Percentiles rank a stretch among this genome's conserved stretches.
Evolutionary conservation across 495 filamentous ascomycete genomes (phyloP).

Genomic region (Penicillium coffeae): DNA sequence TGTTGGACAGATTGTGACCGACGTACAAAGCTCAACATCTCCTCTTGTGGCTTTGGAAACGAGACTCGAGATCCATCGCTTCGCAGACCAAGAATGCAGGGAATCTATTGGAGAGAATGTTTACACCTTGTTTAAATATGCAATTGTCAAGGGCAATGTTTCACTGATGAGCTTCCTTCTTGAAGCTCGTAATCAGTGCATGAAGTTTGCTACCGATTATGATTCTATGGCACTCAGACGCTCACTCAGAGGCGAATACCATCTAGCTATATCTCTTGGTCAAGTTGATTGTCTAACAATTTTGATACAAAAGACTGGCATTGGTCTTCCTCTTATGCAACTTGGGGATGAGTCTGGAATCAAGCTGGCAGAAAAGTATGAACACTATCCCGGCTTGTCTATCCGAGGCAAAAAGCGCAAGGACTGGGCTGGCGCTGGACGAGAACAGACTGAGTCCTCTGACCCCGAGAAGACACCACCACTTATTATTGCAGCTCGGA

Average conservation of each 20-base stretch:
- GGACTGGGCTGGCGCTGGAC: constrained; percentile 57
- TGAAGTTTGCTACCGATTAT: constrained; percentile 18
- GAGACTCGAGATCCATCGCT: too few species aligned
- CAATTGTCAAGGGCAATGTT: constrained; percentile 35
- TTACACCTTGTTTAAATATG: constrained; percentile 25
- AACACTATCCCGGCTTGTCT: constrained; percentile 67
- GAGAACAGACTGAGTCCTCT: constrained; percentile 12
- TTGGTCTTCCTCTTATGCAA: constrained; percentile 60
- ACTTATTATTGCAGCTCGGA: constrained; percentile 52
- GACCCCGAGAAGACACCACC: constrained; percentile 37
- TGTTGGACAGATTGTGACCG: constrained; percentile 57
- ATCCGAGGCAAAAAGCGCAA: constrained; percentile 68
- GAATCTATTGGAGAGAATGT: background rate
- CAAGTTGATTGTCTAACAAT: constrained; percentile 41
- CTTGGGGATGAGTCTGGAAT: constrained; percentile 57
- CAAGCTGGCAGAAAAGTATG: constrained; percentile 52
- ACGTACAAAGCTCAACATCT: constrained; percentile 56
- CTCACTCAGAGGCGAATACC: too few species aligned
- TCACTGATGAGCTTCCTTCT: constrained; percentile 43
- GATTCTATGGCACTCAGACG: too few species aligned
- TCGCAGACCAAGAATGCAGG: constrained; percentile 13
- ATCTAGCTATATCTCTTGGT: constrained; percentile 41
- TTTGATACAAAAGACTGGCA: constrained; percentile 52
- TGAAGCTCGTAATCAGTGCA: too few species aligned
- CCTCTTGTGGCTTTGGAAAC: constrained; percentile 51